Evolutionary conservation across 305 asterid species (phyloP).

Genomic region (Fraxinus velutina): DNA sequence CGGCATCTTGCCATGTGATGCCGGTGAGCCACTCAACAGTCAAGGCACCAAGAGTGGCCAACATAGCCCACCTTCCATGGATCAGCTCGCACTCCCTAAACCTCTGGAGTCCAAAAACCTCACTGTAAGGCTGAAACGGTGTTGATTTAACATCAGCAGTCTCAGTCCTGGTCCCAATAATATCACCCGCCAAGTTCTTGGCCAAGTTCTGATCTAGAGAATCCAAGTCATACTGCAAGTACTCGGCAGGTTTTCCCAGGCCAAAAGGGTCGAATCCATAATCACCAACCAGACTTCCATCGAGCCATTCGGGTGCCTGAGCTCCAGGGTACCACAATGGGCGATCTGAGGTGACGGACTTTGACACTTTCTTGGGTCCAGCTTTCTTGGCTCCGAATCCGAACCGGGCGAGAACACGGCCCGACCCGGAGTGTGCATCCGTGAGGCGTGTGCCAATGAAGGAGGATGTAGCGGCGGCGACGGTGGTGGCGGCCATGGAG

Average conservation of each 20-base stretch:
- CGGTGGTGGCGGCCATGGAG: conserved; percentile 41
- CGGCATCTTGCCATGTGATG: conserved; percentile 98
- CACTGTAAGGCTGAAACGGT: conserved; percentile 85
- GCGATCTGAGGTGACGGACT: conserved; percentile 43
- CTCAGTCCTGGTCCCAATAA: conserved; percentile 86
- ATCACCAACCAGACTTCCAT: conserved; percentile 82
- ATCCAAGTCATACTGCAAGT: conserved; percentile 81
- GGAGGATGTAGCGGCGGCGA: conserved; percentile 73
- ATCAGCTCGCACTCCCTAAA: conserved; percentile 95
- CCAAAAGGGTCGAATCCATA: conserved; percentile 95
- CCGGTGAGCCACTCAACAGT: conserved; percentile 97
- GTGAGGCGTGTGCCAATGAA: conserved; percentile 79
- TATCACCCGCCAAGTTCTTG: conserved; percentile 60
- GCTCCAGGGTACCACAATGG: conserved; percentile 96
- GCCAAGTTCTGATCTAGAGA: conserved; percentile 87
- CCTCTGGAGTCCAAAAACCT: conserved; percentile 87
- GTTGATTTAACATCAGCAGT: conserved; percentile 63
- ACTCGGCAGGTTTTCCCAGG: conserved; percentile 86
- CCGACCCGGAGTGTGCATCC: conserved; percentile 49
- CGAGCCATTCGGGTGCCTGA: conserved; percentile 72
- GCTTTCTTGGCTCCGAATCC: conserved; percentile 56
- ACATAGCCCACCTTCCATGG: conserved; percentile 98
- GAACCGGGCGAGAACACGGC: conserved; percentile 72
- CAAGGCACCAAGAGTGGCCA: conserved; percentile 87
- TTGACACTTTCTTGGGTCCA: conserved; percentile 37